phyloP scores from a whole-genome alignment of 345 rosid species.

The Euphorbia pulcherrima region DNA sequence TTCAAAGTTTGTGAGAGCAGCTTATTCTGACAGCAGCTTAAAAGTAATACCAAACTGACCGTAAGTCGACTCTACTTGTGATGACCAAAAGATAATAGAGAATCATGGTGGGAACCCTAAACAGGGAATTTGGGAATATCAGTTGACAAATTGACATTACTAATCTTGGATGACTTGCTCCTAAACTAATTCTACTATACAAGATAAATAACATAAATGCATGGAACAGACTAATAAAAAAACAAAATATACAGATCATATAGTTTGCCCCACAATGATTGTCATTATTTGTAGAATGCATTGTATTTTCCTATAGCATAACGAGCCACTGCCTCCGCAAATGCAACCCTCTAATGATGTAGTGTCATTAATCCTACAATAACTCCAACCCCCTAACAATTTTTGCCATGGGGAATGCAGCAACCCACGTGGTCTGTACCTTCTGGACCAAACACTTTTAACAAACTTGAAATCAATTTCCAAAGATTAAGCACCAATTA shows the following conservation, averaged over 20 bases:
- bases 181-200: neutral
- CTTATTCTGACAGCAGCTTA: too few relatives aligned
- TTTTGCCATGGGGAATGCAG: neutral
- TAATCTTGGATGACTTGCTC: neutral
- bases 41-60: too few relatives aligned
- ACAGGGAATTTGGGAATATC: neutral
- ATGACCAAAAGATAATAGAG: neutral
- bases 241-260: neutral
- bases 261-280: slow-evolving; percentile 1
- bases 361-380: neutral
- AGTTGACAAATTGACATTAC: too few relatives aligned
- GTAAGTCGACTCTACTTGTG: neutral
- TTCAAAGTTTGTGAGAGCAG: too few relatives aligned
- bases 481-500: neutral
- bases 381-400: neutral
- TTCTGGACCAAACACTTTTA: neutral
- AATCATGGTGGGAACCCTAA: neutral
- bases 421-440: slow-evolving; percentile 2
- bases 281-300: neutral
- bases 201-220: neutral
- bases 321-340: neutral
- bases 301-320: neutral
- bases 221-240: neutral
- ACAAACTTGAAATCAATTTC: neutral
- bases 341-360: neutral